Evolutionary conservation across 2,329 filamentous ascomycete genomes (phyloP).

Genomic region (Colletotrichum godetiae): DNA sequence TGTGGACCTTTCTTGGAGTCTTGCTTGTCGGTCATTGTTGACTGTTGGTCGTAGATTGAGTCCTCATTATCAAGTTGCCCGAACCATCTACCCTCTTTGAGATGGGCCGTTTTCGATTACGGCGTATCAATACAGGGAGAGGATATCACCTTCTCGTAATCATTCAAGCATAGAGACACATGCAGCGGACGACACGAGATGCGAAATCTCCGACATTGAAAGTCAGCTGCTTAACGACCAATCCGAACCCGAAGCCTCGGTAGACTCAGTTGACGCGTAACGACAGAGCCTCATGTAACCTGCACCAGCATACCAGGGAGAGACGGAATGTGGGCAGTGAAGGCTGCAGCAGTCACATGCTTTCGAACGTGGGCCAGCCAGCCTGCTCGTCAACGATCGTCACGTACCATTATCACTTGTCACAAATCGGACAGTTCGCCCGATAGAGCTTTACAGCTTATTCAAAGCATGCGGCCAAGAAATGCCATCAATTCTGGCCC

Average conservation of each 20-base stretch:
- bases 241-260: background rate
- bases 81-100: too few species aligned
- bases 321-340: background rate
- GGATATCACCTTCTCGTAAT: background rate
- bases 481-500: slow-evolving; percentile 27
- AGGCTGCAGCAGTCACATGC: slow-evolving; percentile 18
- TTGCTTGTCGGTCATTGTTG: too few species aligned
- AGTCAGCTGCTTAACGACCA: background rate
- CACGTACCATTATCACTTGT: background rate
- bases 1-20: too few species aligned
- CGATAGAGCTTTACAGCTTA: background rate
- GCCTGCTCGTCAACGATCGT: background rate
- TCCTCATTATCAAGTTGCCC: too few species aligned
- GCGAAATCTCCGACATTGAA: background rate
- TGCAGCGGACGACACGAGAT: background rate
- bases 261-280: background rate
- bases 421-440: background rate
- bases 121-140: too few species aligned
- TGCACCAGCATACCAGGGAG: background rate
- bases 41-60: too few species aligned
- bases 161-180: background rate
- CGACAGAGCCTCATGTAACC: background rate
- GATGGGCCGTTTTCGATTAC: too few species aligned
- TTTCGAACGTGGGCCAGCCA: background rate
- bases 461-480: slow-evolving; percentile 4